phyloP scores from a whole-genome alignment of 23 red algal genomes.

The Cyanidioschyzon merolae region DNA sequence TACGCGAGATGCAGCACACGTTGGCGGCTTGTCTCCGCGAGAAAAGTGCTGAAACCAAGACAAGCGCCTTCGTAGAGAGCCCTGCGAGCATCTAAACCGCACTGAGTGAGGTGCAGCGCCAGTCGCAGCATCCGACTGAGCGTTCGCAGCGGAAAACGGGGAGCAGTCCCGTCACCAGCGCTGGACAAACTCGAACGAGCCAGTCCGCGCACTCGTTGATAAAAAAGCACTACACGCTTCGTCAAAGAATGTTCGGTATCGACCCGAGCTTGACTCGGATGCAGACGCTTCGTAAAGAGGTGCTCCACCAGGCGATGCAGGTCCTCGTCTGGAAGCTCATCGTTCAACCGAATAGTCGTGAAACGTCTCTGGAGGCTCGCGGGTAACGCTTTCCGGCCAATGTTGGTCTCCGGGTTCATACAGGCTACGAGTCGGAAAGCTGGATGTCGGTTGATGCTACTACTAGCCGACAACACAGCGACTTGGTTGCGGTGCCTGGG shows the following conservation, averaged over 20 bases:
- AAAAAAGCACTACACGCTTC: slow-evolving; percentile 50
- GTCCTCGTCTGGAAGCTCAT: slow-evolving; percentile 36
- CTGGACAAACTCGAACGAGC: slow-evolving; percentile 30
- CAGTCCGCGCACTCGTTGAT: slow-evolving; percentile 24
- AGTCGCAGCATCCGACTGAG: slow-evolving; percentile 59
- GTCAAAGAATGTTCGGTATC: slow-evolving; percentile 9
- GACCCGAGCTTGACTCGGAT: neutral
- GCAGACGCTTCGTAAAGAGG: slow-evolving; percentile 1
- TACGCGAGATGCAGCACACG: neutral
- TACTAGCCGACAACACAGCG: neutral
- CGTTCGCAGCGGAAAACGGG: slow-evolving; percentile 58
- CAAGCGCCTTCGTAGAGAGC: slow-evolving; percentile 76
- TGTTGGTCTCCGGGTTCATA: slow-evolving; percentile 88
- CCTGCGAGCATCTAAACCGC: neutral
- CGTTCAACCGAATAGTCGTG: slow-evolving; percentile 57
- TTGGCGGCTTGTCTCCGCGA: slow-evolving; percentile 27
- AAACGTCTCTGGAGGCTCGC: slow-evolving; percentile 45
- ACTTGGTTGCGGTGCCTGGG: neutral
- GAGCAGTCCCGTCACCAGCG: slow-evolving; percentile 22
- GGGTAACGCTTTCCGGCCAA: slow-evolving; percentile 56
- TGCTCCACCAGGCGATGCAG: slow-evolving; percentile 28
- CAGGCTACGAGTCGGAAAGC: slow-evolving; percentile 72
- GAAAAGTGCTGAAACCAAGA: slow-evolving; percentile 49
- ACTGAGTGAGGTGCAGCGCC: slow-evolving; percentile 16
- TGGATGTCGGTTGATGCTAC: slow-evolving; percentile 23